Evolutionary conservation across 2,329 filamentous ascomycete genomes (phyloP), one percentile per base, ranked within the genome.

Genomic region (Delphinella strobiligena): DNA sequence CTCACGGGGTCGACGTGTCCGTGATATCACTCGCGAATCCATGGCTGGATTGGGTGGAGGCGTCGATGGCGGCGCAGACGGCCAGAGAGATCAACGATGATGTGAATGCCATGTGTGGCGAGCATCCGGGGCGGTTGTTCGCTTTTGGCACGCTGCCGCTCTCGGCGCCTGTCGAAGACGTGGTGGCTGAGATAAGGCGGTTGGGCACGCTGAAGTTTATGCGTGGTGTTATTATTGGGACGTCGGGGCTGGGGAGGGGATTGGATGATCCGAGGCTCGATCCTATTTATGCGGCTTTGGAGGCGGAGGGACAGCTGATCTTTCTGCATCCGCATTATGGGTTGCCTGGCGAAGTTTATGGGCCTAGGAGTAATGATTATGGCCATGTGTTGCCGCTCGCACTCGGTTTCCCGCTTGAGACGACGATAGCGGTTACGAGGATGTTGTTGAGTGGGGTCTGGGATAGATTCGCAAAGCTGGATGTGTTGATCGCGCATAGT

Each of bases 311-410:
- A 5, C 66, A 85, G 24, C 66, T 82, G 17, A 67, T 93, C 36
- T 95, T 95, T 63, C 60, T 95, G 37, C 88, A 95, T 60, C 88
- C 88, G 19, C 88, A 95, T 61, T 94, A 95, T 56, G 88, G 88
- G 1, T 72, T 95, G 2, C 87, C 86, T 0, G 73, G 74, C 43
- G 73, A 77, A 7, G 84, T 93, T 3, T 94, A 83, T 62, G 88
- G 88, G 0, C 74, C 82, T 0, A 68, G 80, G 5, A 75, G 74
- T 0, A 67, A 64, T 16, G 69, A 73, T 22, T 94, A 93, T 54
- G 88, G 88, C 0, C 88, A 94, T 56, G 86, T 94, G 1, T 68
- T 95, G 2, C 83, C 87, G 0, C 66, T 95, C 0, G 84, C 86
- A 0, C 65, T 95, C 3, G 88, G 88, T 0, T 94, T 94, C 55